phyloP scores from a whole-genome alignment of 1,284 basidiomycete genomes.

The Ceratobasidium sp. region DNA sequence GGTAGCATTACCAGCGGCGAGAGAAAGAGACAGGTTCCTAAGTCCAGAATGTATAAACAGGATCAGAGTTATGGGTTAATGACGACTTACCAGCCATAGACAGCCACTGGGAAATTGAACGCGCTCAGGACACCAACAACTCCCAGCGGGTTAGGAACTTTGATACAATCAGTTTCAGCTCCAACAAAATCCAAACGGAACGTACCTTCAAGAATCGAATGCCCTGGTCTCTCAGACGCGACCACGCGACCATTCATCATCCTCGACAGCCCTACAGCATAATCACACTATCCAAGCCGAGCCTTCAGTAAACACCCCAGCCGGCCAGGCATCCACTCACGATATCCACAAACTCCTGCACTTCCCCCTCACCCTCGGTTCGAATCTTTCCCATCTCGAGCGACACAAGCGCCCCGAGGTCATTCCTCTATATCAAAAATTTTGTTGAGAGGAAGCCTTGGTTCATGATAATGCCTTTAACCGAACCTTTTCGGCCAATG shows the following conservation, averaged over 20 bases:
- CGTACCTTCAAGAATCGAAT: slow-evolving; percentile 84
- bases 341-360: slow-evolving; percentile 94
- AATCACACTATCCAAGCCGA: slow-evolving; percentile 59
- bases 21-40: slow-evolving; percentile 91
- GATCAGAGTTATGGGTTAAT: slow-evolving; percentile 34
- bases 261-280: slow-evolving; percentile 82
- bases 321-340: slow-evolving; percentile 52
- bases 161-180: neutral
- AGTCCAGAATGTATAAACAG: slow-evolving; percentile 42
- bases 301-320: neutral
- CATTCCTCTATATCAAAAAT: slow-evolving; percentile 62
- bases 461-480: slow-evolving; percentile 5
- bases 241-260: slow-evolving; percentile 90
- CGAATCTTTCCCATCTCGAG: slow-evolving; percentile 80
- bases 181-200: neutral
- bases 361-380: slow-evolving; percentile 91
- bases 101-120: slow-evolving; percentile 94
- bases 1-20: slow-evolving; percentile 91
- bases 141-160: slow-evolving; percentile 91
- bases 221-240: slow-evolving; percentile 86
- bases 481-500: slow-evolving; percentile 75
- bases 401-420: slow-evolving; percentile 81
- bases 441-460: slow-evolving; percentile 9
- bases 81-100: slow-evolving; percentile 76
- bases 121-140: slow-evolving; percentile 89